Evolutionary conservation across 2,329 filamentous ascomycete genomes (phyloP).

Genomic region (Alternaria ventricosa): DNA sequence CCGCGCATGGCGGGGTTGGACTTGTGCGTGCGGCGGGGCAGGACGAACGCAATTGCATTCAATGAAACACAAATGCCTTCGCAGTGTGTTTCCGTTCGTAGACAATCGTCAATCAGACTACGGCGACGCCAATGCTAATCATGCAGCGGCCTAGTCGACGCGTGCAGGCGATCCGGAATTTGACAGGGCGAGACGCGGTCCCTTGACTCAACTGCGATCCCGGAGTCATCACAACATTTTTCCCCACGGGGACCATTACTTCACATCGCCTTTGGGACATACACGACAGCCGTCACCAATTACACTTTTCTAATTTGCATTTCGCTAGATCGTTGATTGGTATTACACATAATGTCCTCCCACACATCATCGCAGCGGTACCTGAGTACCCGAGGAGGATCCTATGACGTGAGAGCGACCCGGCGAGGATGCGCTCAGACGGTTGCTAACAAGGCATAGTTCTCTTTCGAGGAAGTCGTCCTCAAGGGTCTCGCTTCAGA

Average conservation of each 20-base stretch:
- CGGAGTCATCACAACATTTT: slow-evolving; percentile 34
- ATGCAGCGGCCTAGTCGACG: background rate
- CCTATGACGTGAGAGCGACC: slow-evolving; percentile 61
- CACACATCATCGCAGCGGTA: slow-evolving; percentile 66
- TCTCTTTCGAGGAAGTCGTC: slow-evolving; percentile 90
- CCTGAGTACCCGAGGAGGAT: slow-evolving; percentile 67
- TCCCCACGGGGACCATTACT: slow-evolving; percentile 30
- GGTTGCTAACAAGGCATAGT: slow-evolving; percentile 55
- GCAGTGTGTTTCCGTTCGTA: background rate
- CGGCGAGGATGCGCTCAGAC: slow-evolving; percentile 1
- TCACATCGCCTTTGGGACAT: slow-evolving; percentile 1
- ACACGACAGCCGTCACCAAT: slow-evolving; percentile 8
- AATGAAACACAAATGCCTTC: background rate
- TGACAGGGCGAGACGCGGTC: slow-evolving; percentile 15
- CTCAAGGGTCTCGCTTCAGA: slow-evolving; percentile 87
- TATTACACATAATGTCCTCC: slow-evolving; percentile 46
- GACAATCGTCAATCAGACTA: background rate
- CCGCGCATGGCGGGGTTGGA: slow-evolving; percentile 11
- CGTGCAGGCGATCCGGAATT: slow-evolving; percentile 10
- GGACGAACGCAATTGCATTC: background rate
- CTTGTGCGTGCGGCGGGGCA: slow-evolving; percentile 9
- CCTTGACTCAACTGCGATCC: slow-evolving; percentile 38
- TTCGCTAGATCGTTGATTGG: slow-evolving; percentile 5
- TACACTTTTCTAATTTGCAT: slow-evolving; percentile 5
- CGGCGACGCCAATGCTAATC: background rate